Base-by-base conservation (phyloP, 2,329 filamentous ascomycete genomes). In the Epichloe typhina region DNA sequence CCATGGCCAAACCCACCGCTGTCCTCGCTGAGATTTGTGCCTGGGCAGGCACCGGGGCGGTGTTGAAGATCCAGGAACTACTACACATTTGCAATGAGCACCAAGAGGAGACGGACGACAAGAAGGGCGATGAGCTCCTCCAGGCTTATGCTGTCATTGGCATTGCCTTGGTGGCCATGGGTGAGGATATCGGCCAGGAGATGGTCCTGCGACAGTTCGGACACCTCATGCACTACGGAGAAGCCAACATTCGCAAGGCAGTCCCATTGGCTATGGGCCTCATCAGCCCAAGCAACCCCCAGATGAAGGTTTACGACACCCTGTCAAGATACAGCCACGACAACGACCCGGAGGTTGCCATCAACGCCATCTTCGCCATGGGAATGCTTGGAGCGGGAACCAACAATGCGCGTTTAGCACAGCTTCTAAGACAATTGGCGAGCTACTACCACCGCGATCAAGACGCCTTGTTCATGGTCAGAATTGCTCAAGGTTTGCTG, bases 251-350 rank as follows among this genome's bases (percentile, higher is more conserved):
- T 61, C 86, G 93, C 55, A 93, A 93, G 64, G 91, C 90, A 19
- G 93, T 98, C 33, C 93, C 93, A 37, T 76, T 98, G 50, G 93
- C 93, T 26, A 94, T 98, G 88, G 94, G 90, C 62, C 78, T 98
- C 50, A 84, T 98, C 64, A 95, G 88, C 70, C 88, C 94, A 12
- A 96, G 89, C 72, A 98, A 98, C 72, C 93, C 93, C 11, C 94
- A 98, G 67, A 98, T 98, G 91, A 98, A 97, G 76, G 87, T 98
- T 46, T 98, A 98, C 72, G 93, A 98, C 67, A 98, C 93, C 0
- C 75, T 98, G 11, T 98, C 93, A 48, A 79, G 93, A 63, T 98
- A 98, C 77, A 94, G 86, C 56, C 93, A 98, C 77, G 93, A 98
- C 72, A 98, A 93, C 59, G 93, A 98, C 71, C 94, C 91, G 55